Evolutionary conservation across 805 yeast genomes (phyloP).

Genomic region (Tetrapisispora iriomotensis): DNA sequence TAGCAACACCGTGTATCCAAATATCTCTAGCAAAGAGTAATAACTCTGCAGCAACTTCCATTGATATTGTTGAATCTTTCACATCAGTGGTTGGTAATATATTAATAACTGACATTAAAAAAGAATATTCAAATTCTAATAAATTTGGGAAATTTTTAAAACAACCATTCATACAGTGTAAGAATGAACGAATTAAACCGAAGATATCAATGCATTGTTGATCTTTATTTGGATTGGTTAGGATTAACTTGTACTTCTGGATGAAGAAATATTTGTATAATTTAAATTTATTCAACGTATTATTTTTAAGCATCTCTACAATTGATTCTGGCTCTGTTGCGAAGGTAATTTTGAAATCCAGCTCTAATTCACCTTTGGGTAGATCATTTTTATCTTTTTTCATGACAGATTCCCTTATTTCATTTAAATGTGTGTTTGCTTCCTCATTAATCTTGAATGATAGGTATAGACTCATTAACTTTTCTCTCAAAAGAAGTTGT

Average conservation of each 20-base stretch:
- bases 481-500: conserved; percentile 15
- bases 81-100: conserved; percentile 6
- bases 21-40: conserved; percentile 32
- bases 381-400: conserved; percentile 4
- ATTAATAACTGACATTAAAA: conserved; percentile 11
- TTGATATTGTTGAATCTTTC: neutral
- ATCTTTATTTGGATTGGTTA: conserved; percentile 1
- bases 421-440: conserved; percentile 15
- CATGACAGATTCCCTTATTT: conserved; percentile 8
- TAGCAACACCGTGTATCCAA: conserved; percentile 23
- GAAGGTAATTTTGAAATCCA: too few species aligned
- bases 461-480: conserved; percentile 18
- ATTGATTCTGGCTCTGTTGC: conserved; percentile 7
- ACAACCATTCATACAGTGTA: conserved; percentile 7
- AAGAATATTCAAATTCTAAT: conserved; percentile 17
- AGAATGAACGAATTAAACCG: conserved; percentile 5
- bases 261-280: conserved; percentile 18
- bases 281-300: conserved; percentile 13
- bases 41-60: conserved; percentile 34
- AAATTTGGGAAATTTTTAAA: conserved; percentile 9
- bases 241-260: conserved; percentile 15
- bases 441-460: conserved; percentile 22
- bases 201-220: conserved; percentile 1
- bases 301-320: conserved; percentile 8
- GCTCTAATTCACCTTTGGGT: conserved; percentile 16